Evolutionary conservation across 148 eudicot genomes (phyloP).

Genomic region (Drosera capensis): DNA sequence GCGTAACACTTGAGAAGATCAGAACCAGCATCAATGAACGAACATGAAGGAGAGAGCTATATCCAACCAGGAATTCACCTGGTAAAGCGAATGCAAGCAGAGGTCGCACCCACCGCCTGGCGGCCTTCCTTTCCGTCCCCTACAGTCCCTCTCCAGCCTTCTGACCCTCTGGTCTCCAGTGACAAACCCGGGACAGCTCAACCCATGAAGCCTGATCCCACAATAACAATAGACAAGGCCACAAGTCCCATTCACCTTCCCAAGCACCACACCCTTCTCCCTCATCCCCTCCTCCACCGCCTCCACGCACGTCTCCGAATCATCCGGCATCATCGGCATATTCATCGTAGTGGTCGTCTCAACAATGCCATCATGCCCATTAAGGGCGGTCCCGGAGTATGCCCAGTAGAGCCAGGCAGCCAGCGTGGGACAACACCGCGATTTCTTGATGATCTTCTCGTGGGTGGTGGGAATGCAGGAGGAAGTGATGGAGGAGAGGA

Average conservation of each 20-base stretch:
- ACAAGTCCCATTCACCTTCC: conserved; percentile 42
- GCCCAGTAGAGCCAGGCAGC: conserved; percentile 80
- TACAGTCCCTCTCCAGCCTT: conserved; percentile 52
- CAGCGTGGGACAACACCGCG: conserved; percentile 69
- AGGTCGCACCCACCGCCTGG: conserved; percentile 52
- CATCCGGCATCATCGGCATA: conserved; percentile 69
- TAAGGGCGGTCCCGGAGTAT: conserved; percentile 38
- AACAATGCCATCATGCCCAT: neutral
- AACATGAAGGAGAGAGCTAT: too few relatives aligned
- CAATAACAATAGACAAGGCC: conserved; percentile 62
- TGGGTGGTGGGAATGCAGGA: conserved; percentile 21
- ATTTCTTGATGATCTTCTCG: conserved; percentile 19
- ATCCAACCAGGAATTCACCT: too few relatives aligned
- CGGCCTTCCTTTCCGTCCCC: too few relatives aligned
- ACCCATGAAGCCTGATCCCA: conserved; percentile 50
- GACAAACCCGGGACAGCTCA: conserved; percentile 47
- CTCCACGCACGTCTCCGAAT: conserved; percentile 60
- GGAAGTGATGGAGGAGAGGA: conserved; percentile 33
- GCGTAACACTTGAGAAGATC: too few relatives aligned
- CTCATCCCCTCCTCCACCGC: conserved; percentile 29
- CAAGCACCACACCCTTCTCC: conserved; percentile 36
- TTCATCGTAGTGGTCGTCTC: conserved; percentile 20
- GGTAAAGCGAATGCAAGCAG: conserved; percentile 50
- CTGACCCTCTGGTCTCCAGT: conserved; percentile 28
- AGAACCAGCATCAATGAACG: too few relatives aligned